Evolutionary conservation across 768 basidiomycete genomes (phyloP), one percentile per base, ranked within the genome.

Genomic region (Crepidotus variabilis): DNA sequence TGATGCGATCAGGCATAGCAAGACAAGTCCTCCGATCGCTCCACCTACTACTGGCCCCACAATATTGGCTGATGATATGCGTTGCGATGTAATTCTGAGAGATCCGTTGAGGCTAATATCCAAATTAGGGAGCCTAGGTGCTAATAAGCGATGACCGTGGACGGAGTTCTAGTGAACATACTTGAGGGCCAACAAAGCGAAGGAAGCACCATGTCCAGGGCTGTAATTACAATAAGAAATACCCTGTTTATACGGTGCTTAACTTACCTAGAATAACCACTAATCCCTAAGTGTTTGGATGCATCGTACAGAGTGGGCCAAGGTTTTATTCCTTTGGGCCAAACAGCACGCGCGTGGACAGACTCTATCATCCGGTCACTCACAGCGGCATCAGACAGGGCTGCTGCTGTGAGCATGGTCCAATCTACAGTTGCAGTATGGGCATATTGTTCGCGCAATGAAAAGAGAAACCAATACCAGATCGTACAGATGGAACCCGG

Each of bases 381-480:
- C 1, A 67, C 70, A 43, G 39, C 3, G 1, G 64, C 21, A 50
- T 72, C 66, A 0, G n/a, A n/a, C n/a, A n/a, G n/a, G 0, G 75
- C 71, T 0, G 74, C 78, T 1, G 82, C 79, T 7, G 78, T 77
- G 62, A 79, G 77, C 24, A 80, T 65, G 6, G 74, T 68, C 82
- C 81, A 83, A 56, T 81, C 81, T 71, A 53, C 20, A 7, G 33
- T 45, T n/a, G 18, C 10, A 23, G 5, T 7, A 11, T 9, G n/a
- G 21, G 11, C 16, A 16, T 47, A 28, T 14, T 14, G 9, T 11
- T 28, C 28, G 28, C 47, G 45, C 35, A 55, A 47, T 8, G 0
- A 28, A 1, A 52, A 50, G n/a, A 21, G 46, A 69, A 67, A 64
- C 4, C 28, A 28, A 28, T 63, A 70, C 36, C 62, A 64, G 10